Evolutionary conservation across 106 monocot species (phyloP).

Genomic region (Agapanthus africanus): DNA sequence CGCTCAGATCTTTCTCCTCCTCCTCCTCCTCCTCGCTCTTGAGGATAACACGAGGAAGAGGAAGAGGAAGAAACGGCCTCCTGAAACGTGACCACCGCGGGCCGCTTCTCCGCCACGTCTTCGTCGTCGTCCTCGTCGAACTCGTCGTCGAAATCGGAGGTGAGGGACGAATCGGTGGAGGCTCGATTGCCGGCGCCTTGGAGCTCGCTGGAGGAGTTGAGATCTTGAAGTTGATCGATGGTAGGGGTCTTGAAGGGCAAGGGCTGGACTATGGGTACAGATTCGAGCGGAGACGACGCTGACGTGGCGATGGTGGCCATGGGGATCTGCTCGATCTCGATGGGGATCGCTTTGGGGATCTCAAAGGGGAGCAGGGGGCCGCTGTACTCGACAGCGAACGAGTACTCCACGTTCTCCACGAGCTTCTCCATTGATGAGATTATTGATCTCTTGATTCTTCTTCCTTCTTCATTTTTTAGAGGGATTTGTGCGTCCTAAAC

Average conservation of each 20-base stretch:
- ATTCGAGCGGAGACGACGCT: constrained; percentile 6
- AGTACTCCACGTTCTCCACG: constrained; percentile 31
- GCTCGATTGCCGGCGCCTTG: not conserved
- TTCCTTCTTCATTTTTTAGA: not conserved
- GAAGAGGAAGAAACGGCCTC: not conserved
- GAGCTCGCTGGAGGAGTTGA: constrained; percentile 36
- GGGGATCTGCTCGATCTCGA: constrained; percentile 76
- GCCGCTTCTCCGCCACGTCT: not conserved
- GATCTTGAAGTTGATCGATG: not conserved
- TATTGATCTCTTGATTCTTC: not conserved
- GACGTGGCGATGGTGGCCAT: constrained; percentile 52
- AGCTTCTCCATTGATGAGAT: not conserved
- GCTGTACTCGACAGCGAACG: constrained; percentile 79
- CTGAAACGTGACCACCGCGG: not conserved
- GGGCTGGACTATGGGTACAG: constrained; percentile 48
- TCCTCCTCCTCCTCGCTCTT: too few relatives aligned
- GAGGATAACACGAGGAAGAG: not conserved
- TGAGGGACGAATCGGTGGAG: not conserved
- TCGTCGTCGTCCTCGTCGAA: not conserved
- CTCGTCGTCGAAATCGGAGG: constrained; percentile 1
- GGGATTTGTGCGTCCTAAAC: not conserved
- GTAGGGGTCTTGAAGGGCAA: constrained; percentile 21
- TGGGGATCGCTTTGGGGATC: constrained; percentile 73
- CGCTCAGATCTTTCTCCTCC: not conserved
- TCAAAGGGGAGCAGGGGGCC: constrained; percentile 72